Base-by-base conservation (phyloP, 2,329 filamentous ascomycete genomes). In the Alternaria sp. region DNA sequence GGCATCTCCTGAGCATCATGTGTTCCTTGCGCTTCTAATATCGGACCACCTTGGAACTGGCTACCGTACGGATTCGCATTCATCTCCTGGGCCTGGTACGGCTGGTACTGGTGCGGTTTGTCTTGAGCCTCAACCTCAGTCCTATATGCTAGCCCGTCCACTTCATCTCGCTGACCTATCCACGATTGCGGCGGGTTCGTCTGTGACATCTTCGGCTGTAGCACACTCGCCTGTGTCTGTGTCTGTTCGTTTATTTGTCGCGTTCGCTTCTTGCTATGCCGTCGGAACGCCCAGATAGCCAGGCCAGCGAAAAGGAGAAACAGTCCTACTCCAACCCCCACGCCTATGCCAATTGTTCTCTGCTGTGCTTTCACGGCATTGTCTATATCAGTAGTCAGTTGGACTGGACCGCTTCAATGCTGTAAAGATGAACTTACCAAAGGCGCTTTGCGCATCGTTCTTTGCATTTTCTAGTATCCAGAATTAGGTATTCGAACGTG, bases 1-100 rank as follows among this genome's bases (percentile, higher is more conserved):
- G 44, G 38, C 57, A 56, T 41, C 16, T 59, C 57, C 52, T 60
- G 46, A 16, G 46, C 39, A 54, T 51, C 57, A 16, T 26, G 26
- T 24, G 18, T 55, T 24, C 20, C 51, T 24, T 51, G 43, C 30
- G 51, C 51, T 36, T 54, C 38, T 2, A 44, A 41, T 30, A 46
- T 20, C 20, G 41, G 18, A 26, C 39, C 44, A 24, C 32, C 24
- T 30, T 56, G 52, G 26, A 47, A 41, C 14, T n/a, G 30, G 18
- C 24, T 51, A 30, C 11, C 36, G 7, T 43, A 24, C 4, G 32
- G 32, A 20, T 60, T 16, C 18, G 32, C 38, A 3, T 51, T 51
- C 51, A 51, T 54, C 41, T 55, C 52, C 14, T 59, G 51, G 51
- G 46, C 11, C 46, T 24, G 30, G 46, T 48, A 49, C 9, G 44